Evolutionary conservation across 352 stramenopile genomes (phyloP).

Genomic region (Pythium chondricola): DNA sequence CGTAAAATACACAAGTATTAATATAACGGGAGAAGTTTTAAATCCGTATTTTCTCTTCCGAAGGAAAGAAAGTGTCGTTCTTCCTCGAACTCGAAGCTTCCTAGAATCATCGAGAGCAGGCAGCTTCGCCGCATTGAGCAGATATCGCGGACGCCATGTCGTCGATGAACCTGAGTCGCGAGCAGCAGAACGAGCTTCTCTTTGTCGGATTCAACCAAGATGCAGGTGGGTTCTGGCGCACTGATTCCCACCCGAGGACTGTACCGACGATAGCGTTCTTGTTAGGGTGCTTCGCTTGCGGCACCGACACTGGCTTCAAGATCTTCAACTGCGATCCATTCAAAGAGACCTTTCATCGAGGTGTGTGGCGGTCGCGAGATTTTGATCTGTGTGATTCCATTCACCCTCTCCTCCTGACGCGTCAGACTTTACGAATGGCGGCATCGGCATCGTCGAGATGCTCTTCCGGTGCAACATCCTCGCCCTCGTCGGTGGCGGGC

Average conservation of each 20-base stretch:
- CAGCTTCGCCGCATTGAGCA: no score
- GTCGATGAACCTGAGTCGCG: slow-evolving; percentile 80
- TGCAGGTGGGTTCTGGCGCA: slow-evolving; percentile 45
- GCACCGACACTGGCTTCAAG: slow-evolving; percentile 95
- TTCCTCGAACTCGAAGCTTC: no score
- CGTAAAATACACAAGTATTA: no score
- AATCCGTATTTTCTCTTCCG: no score
- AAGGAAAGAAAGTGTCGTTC: no score
- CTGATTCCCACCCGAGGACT: not conserved
- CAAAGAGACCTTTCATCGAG: slow-evolving; percentile 95
- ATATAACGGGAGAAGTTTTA: no score
- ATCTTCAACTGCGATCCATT: slow-evolving; percentile 99
- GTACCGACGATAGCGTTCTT: not conserved
- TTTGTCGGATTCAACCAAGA: slow-evolving; percentile 96
- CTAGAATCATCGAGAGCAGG: no score
- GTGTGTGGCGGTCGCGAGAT: slow-evolving; percentile 21
- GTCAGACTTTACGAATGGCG: slow-evolving; percentile 89
- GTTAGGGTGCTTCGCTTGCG: slow-evolving; percentile 90
- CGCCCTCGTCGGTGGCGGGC: slow-evolving; percentile 88
- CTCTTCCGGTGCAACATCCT: slow-evolving; percentile 99
- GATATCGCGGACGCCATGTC: slow-evolving; percentile 8
- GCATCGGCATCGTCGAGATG: slow-evolving; percentile 99
- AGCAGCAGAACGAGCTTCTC: slow-evolving; percentile 91
- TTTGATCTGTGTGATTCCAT: not conserved
- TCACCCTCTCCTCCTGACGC: no score